Evolutionary conservation across 139 green algal species (phyloP), one percentile per base, ranked within the genome.

Genomic region (Pedinophyceae sp.): DNA sequence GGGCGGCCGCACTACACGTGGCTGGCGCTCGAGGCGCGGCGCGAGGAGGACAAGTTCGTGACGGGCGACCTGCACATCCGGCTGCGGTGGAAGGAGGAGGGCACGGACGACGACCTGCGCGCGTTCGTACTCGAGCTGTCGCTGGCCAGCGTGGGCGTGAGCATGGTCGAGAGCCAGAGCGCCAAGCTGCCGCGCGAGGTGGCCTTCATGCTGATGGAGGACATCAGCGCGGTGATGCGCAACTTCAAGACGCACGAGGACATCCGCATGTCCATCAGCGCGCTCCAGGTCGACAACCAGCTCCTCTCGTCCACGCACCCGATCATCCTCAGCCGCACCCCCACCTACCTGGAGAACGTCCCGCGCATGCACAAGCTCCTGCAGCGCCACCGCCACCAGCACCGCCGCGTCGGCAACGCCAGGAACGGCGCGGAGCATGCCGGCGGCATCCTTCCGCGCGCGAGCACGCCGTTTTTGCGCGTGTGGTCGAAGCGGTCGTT

Each of bases 241-340:
- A 34, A 34, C 39, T 64, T 27, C 25, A 26, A n/a, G 39, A 16
- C 24, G 3, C 57, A 63, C 18, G 48, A 71, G 30, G 60, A 49
- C 30, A 22, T 62, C 26, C 50, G 58, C 27, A 54, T 81, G 26
- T 52, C 68, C 22, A 48, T 76, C 20, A 3, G n/a, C n/a, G n/a
- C 24, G 5, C 46, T 77, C 27, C 75, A 84, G 64, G 47, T 84
- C 18, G 75, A 84, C 62, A 84, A 84, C 53, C 75, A 84, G 55
- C 64, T 84, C 50, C 54, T 84, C 2, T 77, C 64, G 2, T 67
- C 75, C 23, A 26, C 51, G n/a, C 60, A 70, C 15, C 75, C 75
- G 22, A 71, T 84, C 1, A 67, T 84, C 10, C 60, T 83, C 22
- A 69, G 71, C 53, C 61, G 63, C 26, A 45, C 24, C 52, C 61